Evolutionary conservation across 768 basidiomycete genomes (phyloP).

Genomic region (Auriscalpium microsporum): DNA sequence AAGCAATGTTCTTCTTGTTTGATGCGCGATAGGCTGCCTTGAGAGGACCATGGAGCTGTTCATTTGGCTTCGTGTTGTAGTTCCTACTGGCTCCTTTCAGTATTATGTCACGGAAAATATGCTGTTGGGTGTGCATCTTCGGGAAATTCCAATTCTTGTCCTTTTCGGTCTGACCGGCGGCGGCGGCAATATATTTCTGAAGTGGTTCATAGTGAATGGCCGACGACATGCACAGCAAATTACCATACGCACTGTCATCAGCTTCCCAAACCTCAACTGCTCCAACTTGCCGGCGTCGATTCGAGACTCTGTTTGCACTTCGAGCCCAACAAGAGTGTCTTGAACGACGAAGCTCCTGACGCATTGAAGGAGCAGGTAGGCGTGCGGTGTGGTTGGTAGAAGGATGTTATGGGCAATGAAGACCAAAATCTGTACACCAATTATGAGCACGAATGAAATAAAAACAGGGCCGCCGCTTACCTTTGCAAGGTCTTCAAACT

Average conservation of each 20-base stretch:
- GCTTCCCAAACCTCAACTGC: background rate
- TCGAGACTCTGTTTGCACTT: background rate
- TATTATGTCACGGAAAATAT: constrained; percentile 26
- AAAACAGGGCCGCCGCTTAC: background rate
- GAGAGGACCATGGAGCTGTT: constrained; percentile 23
- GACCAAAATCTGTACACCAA: background rate
- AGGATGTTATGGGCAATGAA: background rate
- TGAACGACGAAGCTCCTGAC: background rate
- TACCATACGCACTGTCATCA: background rate
- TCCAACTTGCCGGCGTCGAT: background rate
- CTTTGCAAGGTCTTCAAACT: background rate
- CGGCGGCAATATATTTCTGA: too few relatives aligned
- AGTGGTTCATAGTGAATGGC: too few relatives aligned
- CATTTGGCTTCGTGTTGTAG: constrained; percentile 27
- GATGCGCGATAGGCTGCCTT: constrained; percentile 22
- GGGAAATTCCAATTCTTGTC: constrained; percentile 28
- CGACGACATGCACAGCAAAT: too few relatives aligned
- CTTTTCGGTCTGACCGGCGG: background rate
- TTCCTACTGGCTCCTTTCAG: constrained; percentile 1
- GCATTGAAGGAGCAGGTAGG: background rate
- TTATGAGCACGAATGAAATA: background rate
- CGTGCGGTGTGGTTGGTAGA: background rate
- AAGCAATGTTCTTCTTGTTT: constrained; percentile 27
- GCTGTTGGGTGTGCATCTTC: constrained; percentile 18
- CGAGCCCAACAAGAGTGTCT: background rate